Evolutionary conservation across 495 filamentous ascomycete species (phyloP), one percentile per base, ranked within the genome.

Genomic region (Niebla homalea): DNA sequence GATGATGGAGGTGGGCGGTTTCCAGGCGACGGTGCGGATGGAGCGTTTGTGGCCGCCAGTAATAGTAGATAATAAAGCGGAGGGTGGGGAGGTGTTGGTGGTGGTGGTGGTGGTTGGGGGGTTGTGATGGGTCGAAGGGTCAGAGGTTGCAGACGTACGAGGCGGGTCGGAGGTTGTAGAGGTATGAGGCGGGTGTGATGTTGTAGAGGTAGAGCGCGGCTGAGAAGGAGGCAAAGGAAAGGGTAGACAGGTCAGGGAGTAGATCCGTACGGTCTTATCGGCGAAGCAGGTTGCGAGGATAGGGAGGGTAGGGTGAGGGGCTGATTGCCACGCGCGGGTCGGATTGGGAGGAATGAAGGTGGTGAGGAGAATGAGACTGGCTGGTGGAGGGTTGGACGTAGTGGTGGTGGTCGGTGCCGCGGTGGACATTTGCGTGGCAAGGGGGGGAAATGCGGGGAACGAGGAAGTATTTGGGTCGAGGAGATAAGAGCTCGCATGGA

Each of bases 31-130:
- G 38, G 78, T 73, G 37, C 92, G 78, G 12, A 98, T 77, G 51
- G 81, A 87, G 38, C 92, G 85, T 49, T 89, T 85, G 66, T 98
- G 92, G 3, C 90, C 92, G 37, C 88, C 87, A 8, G 83, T 77
- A 22, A 98, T 81, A 3, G 76, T 78, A 46, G 81, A 85, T 55
- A 89, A 81, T 18, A 85, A 74, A 10, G 76, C 77, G 62, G 23
- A 48, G 45, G 22, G 21, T 11, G 2, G 11, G 18, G 5, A n/a
- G n/a, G n/a, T n/a, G n/a, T n/a, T n/a, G n/a, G n/a, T n/a, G n/a
- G n/a, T n/a, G n/a, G n/a, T n/a, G n/a, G n/a, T n/a, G n/a, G n/a
- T n/a, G n/a, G n/a, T n/a, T n/a, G n/a, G n/a, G n/a, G n/a, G n/a
- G n/a, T n/a, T n/a, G n/a, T n/a, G n/a, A n/a, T n/a, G n/a, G n/a